A percentile compares a stretch with the other conserved stretches of the same genome.
Conservation (phyloP, 108 stramenopile species). For the Mediolabrus comicus region DNA sequence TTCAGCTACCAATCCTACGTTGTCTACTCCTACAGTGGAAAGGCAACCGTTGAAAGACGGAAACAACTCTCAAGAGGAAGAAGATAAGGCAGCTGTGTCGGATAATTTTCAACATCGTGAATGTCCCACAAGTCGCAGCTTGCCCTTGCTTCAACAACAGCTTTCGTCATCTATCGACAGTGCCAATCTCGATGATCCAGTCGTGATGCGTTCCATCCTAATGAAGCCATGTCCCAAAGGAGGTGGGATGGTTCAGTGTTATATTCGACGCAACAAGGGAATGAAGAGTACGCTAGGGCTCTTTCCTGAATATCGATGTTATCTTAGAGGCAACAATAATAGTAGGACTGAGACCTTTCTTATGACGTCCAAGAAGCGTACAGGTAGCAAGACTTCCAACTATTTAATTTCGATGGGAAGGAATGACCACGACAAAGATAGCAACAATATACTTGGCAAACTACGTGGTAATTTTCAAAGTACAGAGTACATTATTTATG, state of each 20-base stretch:
- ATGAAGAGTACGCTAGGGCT: conserved; percentile 57
- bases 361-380: conserved; percentile 83
- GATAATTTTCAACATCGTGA: neutral
- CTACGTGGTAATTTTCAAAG: conserved; percentile 86
- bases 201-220: conserved; percentile 56
- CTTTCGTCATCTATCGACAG: conserved; percentile 33
- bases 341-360: conserved; percentile 77
- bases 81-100: neutral
- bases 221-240: conserved; percentile 64
- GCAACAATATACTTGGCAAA: conserved; percentile 81
- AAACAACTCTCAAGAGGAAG: neutral
- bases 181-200: conserved; percentile 44
- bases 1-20: neutral
- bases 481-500: conserved; percentile 87
- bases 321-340: conserved; percentile 47
- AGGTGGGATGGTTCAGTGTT: conserved; percentile 81
- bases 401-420: conserved; percentile 79
- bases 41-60: neutral
- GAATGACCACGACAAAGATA: conserved; percentile 69
- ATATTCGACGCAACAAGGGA: conserved; percentile 73
- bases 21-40: neutral
- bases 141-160: neutral
- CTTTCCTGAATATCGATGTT: conserved; percentile 82
- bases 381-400: conserved; percentile 85
- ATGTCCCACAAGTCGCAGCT: neutral